Percentiles rank a stretch among this genome's conserved stretches.
Evolutionary conservation across 2,329 filamentous ascomycete genomes (phyloP).

Genomic region (Talaromyces funiculosus): DNA sequence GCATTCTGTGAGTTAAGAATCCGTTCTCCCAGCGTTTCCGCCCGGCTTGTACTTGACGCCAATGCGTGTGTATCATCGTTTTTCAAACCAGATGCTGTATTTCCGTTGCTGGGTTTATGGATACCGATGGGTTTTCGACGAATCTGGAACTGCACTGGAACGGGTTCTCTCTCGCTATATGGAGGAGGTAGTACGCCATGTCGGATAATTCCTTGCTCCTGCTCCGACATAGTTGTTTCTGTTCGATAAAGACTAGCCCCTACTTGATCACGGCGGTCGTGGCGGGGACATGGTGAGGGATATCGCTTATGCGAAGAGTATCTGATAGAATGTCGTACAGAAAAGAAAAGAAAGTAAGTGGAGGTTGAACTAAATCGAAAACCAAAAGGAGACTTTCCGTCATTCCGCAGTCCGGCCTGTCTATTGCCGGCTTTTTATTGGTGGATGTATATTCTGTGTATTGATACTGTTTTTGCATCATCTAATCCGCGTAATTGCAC

Average conservation of each 20-base stretch:
- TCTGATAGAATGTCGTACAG: background rate
- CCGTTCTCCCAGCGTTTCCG: background rate
- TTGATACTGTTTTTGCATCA: background rate
- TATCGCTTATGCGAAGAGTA: background rate
- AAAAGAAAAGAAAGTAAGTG: background rate
- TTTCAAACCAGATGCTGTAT: background rate
- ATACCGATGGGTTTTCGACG: conserved; percentile 12
- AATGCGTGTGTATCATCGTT: background rate
- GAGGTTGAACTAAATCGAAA: background rate
- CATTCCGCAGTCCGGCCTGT: background rate
- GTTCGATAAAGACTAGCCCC: background rate
- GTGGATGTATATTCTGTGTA: background rate
- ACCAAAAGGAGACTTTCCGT: background rate
- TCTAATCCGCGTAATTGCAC: no score
- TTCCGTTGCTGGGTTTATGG: background rate
- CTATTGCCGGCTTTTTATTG: background rate
- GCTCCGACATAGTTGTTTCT: background rate
- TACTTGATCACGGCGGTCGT: background rate
- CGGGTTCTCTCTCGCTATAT: background rate
- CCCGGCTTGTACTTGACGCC: background rate
- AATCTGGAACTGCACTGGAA: conserved; percentile 10
- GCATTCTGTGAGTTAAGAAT: background rate
- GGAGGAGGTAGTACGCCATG: conserved; percentile 2
- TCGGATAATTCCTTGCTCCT: background rate
- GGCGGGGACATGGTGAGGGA: background rate